phyloP scores from a whole-genome alignment of 176 grass and related monocot species.

The Ensete glaucum region DNA sequence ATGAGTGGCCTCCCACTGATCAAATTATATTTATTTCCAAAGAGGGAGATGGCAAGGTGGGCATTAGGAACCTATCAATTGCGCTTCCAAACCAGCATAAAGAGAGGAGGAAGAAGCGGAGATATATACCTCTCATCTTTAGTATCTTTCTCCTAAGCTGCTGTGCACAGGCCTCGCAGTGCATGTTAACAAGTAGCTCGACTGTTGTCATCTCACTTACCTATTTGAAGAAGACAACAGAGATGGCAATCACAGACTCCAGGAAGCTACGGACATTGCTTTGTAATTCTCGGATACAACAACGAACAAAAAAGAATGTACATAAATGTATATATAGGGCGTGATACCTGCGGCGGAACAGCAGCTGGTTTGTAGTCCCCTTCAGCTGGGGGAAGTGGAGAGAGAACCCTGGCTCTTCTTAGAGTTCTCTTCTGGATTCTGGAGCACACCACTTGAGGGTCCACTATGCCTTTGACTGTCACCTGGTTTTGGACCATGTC shows the following conservation, averaged over 20 bases:
- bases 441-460: slow-evolving; percentile 49
- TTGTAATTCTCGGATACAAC: too few relatives aligned
- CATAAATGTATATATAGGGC: too few relatives aligned
- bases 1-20: background rate
- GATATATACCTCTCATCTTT: slow-evolving; percentile 43
- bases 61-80: too few relatives aligned
- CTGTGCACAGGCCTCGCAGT: slow-evolving; percentile 70
- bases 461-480: slow-evolving; percentile 62
- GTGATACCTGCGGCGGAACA: slow-evolving; percentile 33
- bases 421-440: slow-evolving; percentile 52
- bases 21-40: too few relatives aligned
- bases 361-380: slow-evolving; percentile 20
- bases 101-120: too few relatives aligned
- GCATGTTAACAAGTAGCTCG: slow-evolving; percentile 81
- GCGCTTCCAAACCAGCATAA: background rate
- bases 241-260: too few relatives aligned
- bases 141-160: slow-evolving; percentile 62
- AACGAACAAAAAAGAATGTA: too few relatives aligned
- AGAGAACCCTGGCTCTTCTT: slow-evolving; percentile 43
- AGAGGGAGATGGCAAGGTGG: too few relatives aligned
- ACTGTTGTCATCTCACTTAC: slow-evolving; percentile 35
- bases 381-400: slow-evolving; percentile 29
- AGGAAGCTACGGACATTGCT: too few relatives aligned
- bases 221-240: slow-evolving; percentile 3
- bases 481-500: slow-evolving; percentile 59